Base-by-base conservation (phyloP, 2,329 filamentous ascomycete species). In the Xylaria sp. region DNA sequence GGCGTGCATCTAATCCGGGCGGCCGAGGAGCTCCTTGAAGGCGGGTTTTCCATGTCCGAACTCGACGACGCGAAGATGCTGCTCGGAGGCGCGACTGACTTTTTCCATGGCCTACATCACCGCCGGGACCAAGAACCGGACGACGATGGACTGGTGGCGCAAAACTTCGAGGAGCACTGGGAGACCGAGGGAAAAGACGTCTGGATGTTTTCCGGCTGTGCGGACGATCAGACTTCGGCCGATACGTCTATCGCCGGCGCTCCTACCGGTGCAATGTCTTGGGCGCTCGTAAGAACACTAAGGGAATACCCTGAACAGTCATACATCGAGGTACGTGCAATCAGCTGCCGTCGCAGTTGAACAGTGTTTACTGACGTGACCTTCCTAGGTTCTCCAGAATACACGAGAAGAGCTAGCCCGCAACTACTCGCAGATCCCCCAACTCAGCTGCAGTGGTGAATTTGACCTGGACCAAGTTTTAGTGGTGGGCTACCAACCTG, bases 61-160 rank as follows among this genome's bases (percentile, higher is more conserved):
- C 64, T 87, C 2, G 81, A 81, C 12, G 86, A 87, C 69, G 87
- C 87, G 23, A 78, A 83, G 68, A 81, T 86, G 72, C 77, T 89
- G 6, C 81, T 87, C 37, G 85, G 83, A 0, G 86, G 86, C 48
- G 86, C 87, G 2, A 85, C 82, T 0, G 80, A 79, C 57, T 89
- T 89, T 76, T 88, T 88, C 78, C 81, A 84, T 66, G 81, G 84
- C 2, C 75, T 88, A 51, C 81, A 81, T 56, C 84, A 87, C 73
- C 80, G 82, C 71, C 78, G 79, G 3, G 77, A 82, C 41, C 78
- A 84, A 46, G 41, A 46, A 46, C 13, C 41, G 62, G 79, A 81
- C 66, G 78, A 82, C 20, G 81, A 83, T 50, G 84, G 84, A 0
- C 78, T 86, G 18, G 81, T 78, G 1, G 73, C 80, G 13, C 81